Base-by-base conservation (phyloP, 306 rosid species). In the Glycine tomentella region DNA sequence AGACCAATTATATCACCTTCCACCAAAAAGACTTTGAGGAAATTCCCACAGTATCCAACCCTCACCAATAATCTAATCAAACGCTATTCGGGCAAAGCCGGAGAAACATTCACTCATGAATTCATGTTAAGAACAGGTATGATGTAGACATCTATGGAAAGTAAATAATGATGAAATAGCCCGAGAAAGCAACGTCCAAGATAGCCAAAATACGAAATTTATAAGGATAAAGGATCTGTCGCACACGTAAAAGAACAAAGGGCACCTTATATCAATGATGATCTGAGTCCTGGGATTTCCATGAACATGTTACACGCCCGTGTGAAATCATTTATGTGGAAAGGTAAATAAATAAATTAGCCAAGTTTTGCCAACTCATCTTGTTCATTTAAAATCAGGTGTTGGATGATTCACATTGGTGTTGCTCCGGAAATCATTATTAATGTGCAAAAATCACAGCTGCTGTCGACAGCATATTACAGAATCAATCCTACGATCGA, bases 1-100 rank as follows among this genome's bases (percentile, higher is more conserved):
- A 84, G 81, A 76, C 86, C 86, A 77, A 80, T 72, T 70, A 71
- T 70, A 64, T 71, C 84, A 76, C 50, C 63, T 25, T 69, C 77
- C 42, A 71, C 80, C 52, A 65, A 48, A 80, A 75, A 57, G 48
- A 36, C 78, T 62, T 62, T 52, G n/a, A 74, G 72, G 72, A 87
- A 64, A 52, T 65, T 77, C 46, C 75, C 50, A 66, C 56, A 25
- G 52, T 13, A 36, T 53, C 57, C 40, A 17, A 25, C 51, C 69
- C 51, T 38, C 51, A 0, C 13, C 13, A 46, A 72, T 86, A 79
- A 74, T 75, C 72, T 17, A 58, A 70, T 45, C 62, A 50, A 80
- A 67, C n/a, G 79, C 71, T 69, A 63, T 11, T 49, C 45, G 64
- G 73, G 81, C 53, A 73, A 69, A 63, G 9, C 46, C 82, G 53